A percentile compares a stretch with the other conserved stretches of the same genome.
Conservation (phyloP, 106 monocot species). For the Acorus gramineus region DNA sequence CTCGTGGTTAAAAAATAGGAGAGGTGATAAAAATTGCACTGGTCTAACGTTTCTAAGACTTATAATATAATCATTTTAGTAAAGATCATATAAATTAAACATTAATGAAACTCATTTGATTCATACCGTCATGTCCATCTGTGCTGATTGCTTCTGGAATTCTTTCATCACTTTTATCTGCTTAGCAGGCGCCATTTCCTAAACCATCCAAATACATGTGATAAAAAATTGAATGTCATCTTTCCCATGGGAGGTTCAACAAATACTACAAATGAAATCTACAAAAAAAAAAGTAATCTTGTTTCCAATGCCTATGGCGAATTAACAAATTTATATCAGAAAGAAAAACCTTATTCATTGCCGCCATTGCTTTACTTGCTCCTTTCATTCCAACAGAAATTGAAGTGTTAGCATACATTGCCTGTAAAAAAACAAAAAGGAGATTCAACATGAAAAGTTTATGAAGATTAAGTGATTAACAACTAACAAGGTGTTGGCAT, state of each 20-base stretch:
- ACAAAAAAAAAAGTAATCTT: too few species aligned
- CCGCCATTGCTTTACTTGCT: slow-evolving; percentile 96
- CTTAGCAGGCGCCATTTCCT: slow-evolving; percentile 95
- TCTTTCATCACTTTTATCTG: slow-evolving; percentile 83
- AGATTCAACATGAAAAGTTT: not conserved
- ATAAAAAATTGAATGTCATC: not conserved
- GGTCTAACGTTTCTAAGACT: too few species aligned
- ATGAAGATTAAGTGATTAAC: not conserved
- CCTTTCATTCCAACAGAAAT: slow-evolving; percentile 99
- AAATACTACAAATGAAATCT: too few species aligned
- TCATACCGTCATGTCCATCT: slow-evolving; percentile 96
- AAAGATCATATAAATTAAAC: not conserved
- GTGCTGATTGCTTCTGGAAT: slow-evolving; percentile 93
- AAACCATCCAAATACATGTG: slow-evolving; percentile 19
- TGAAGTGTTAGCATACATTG: slow-evolving; percentile 94
- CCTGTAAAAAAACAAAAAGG: slow-evolving; percentile 30
- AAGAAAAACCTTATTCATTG: slow-evolving; percentile 80
- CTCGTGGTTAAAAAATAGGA: too few species aligned
- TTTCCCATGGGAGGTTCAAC: too few species aligned
- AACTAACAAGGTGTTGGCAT: not conserved
- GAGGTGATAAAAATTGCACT: too few species aligned
- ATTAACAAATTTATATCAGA: too few species aligned
- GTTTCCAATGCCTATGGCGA: too few species aligned
- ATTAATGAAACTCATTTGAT: not conserved
- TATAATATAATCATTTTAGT: too few species aligned